Base-by-base conservation (phyloP, 768 basidiomycete species). In the Gymnopilus junonius region DNA sequence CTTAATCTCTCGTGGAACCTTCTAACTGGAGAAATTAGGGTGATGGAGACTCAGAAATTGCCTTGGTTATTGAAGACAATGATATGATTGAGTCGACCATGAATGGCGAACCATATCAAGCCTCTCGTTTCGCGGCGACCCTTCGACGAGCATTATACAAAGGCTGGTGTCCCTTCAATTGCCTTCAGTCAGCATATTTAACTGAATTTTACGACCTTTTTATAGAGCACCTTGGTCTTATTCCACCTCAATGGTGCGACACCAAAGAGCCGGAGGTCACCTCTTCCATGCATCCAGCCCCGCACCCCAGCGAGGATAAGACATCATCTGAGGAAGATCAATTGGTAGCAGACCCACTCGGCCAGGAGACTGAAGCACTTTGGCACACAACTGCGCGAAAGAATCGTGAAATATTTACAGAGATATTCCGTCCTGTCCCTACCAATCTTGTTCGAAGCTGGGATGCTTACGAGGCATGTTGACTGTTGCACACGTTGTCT, bases 31-130 rank as follows among this genome's bases (percentile, higher is more conserved):
- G 29, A 17, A 8, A 21, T 1, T 59, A 91, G 88, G 96, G 96
- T 25, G 91, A 97, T 66, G 94, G 94, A 34, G 95, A 97, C 75
- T 97, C 94, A 1, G 97, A 99, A 77, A 97, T 98, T 65, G 93
- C 92, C 7, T 77, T 97, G 8, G 88, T 98, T 20, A 90, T 97
- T 31, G 96, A 99, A 75, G 97, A 99, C 69, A 77, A 83, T 0
- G 93, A 97, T 54, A 80, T 86, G 78, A 80, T 99, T 40, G 80
- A 83, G 27, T 85, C 88, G 3, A 82, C 73, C 15, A 97, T 97
- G 95, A 80, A 94, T 68, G 94, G 95, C 2, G 73, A 84, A 65
- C 83, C 83, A 27, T 93, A 89, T 74, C 75, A 80, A 73, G 97
- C 88, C 0, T 79, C 85, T 27, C 88, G 90, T 46, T 94, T 98